phyloP scores from a whole-genome alignment of 257 asterid species.

The Nyctanthes arbortristis region DNA sequence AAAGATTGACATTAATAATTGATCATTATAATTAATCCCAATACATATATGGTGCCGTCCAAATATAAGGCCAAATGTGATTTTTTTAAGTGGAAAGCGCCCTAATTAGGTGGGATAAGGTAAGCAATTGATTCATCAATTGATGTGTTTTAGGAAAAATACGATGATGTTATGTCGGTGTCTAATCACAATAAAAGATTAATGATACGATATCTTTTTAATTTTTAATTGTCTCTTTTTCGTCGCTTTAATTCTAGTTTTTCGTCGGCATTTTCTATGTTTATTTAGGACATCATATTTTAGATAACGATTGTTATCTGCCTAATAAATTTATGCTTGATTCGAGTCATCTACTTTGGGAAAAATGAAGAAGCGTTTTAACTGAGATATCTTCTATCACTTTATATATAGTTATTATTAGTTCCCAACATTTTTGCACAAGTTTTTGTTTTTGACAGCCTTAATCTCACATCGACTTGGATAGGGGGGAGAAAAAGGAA shows the following conservation, averaged over 20 bases:
- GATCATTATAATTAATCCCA: conserved; percentile 8
- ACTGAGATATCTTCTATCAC: too few relatives aligned
- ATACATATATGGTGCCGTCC: conserved; percentile 40
- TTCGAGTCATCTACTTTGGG: too few relatives aligned
- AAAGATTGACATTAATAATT: neutral
- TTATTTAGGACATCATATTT: too few relatives aligned
- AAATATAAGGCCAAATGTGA: conserved; percentile 33
- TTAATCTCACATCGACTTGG: too few relatives aligned
- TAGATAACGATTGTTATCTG: too few relatives aligned
- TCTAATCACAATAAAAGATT: conserved; percentile 43
- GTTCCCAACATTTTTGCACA: too few relatives aligned
- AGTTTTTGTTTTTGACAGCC: too few relatives aligned
- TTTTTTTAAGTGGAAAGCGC: conserved; percentile 9
- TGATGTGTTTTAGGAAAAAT: conserved; percentile 26
- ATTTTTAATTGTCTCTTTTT: conserved; percentile 8
- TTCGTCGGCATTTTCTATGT: too few relatives aligned
- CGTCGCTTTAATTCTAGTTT: neutral
- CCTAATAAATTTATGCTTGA: too few relatives aligned
- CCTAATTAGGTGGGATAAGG: conserved; percentile 28
- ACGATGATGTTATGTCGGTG: conserved; percentile 57
- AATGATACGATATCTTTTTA: neutral
- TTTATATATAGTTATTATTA: too few relatives aligned
- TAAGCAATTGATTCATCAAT: conserved; percentile 33
- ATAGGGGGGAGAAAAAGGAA: too few relatives aligned
- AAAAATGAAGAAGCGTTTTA: too few relatives aligned